These are phyloP conservation scores for Lactarius quietus DNA, from an alignment of 768 basidiomycete species.

Conservation along the genomic window DNA sequence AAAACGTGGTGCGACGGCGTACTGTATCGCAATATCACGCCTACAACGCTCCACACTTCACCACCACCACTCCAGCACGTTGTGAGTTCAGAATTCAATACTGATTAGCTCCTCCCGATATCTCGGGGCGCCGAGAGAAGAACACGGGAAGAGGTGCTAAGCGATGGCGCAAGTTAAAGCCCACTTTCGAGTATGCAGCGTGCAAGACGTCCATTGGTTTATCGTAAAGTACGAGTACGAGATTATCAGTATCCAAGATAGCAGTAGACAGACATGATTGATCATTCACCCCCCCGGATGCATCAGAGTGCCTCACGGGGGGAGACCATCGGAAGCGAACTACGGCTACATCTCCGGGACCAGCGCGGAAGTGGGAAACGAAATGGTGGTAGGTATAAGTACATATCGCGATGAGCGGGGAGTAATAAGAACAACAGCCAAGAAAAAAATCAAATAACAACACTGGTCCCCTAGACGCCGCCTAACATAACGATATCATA, in stretches of 20 bases:
- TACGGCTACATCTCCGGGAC: conserved; percentile 26
- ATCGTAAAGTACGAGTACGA: conserved; percentile 9
- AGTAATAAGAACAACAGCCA: background rate
- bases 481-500: conserved; percentile 20
- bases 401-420: conserved; percentile 5
- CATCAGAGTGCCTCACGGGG: background rate
- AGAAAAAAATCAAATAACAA: background rate
- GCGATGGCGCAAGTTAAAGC: background rate
- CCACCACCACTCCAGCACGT: conserved; percentile 22
- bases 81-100: background rate
- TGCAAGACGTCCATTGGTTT: conserved; percentile 11
- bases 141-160: too few species aligned
- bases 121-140: background rate
- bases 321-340: conserved; percentile 6
- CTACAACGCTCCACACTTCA: background rate
- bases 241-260: conserved; percentile 14
- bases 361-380: conserved; percentile 15
- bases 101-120: conserved; percentile 8
- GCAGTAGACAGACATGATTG: conserved; percentile 3
- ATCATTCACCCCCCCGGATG: background rate
- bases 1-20: background rate
- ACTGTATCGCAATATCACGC: background rate
- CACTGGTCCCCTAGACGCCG: conserved; percentile 25
- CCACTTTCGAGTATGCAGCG: background rate
- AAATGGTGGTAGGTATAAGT: conserved; percentile 4